Evolutionary conservation across 78 protist species (phyloP).

Genomic region (Corallochytrium limacisporum): DNA sequence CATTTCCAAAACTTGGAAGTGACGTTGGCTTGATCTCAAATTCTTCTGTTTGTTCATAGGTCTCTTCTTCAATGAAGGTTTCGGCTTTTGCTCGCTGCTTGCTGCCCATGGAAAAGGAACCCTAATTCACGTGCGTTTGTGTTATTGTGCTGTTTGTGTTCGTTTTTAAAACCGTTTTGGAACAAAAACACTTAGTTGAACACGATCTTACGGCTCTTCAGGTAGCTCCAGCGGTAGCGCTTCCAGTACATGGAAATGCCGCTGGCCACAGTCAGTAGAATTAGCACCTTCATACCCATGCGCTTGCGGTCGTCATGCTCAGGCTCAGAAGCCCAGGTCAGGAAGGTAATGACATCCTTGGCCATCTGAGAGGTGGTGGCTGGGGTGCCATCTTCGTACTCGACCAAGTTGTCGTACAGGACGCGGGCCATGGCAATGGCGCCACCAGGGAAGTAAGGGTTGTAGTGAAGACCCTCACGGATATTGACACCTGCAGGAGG

Average conservation of each 20-base stretch:
- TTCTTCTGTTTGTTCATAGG: too few relatives aligned
- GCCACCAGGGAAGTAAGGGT: constrained; percentile 82
- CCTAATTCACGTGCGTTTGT: too few relatives aligned
- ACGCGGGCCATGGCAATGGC: constrained; percentile 70
- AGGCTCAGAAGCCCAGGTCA: constrained; percentile 69
- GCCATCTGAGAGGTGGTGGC: constrained; percentile 72
- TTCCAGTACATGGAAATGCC: constrained; percentile 15
- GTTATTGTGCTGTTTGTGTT: too few relatives aligned
- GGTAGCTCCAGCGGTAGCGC: constrained; percentile 31
- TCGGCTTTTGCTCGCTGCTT: too few relatives aligned
- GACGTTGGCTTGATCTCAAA: too few relatives aligned
- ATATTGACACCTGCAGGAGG: constrained; percentile 59
- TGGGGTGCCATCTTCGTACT: constrained; percentile 75
- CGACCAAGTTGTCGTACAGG: constrained; percentile 42
- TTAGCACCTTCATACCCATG: constrained; percentile 28
- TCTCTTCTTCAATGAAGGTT: too few relatives aligned
- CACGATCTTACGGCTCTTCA: constrained; percentile 25
- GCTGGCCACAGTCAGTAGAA: neutral
- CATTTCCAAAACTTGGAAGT: too few relatives aligned
- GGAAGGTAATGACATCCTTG: constrained; percentile 73
- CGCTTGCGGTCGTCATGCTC: constrained; percentile 60
- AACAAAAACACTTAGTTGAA: too few relatives aligned
- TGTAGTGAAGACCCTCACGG: constrained; percentile 63
- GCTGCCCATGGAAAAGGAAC: too few relatives aligned
- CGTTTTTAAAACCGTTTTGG: too few relatives aligned